Evolutionary conservation across 2,329 filamentous ascomycete species (phyloP), one percentile per base, ranked within the genome.

Genomic region (Dissoconium aciculare): DNA sequence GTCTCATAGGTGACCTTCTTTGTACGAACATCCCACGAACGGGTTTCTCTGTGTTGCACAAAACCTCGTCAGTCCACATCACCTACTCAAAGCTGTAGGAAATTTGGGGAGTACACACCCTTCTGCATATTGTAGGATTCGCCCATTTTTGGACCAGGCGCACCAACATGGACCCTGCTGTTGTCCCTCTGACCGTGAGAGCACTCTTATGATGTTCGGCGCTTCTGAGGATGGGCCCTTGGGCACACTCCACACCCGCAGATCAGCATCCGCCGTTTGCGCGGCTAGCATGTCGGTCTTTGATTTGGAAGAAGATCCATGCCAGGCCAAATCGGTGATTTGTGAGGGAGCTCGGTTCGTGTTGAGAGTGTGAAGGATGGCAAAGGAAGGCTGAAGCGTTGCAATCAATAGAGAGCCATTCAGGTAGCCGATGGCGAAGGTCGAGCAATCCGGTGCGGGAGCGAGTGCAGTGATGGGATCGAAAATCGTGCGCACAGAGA

Each of bases 261-360:
- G 62, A 50, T 98, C 87, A 12, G 89, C 87, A 50, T 94, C 85
- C 30, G 78, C 70, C 3, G 83, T 89, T 57, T 95, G 87, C 5
- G 84, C 81, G 1, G 87, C 87, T 47, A 98, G 63, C 89, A 98
- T 98, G 50, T 95, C 87, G 1, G 89, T 93, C 58, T 92, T 94
- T 55, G 94, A 85, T 43, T 85, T 82, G 0, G 85, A 79, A 0
- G 89, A 94, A 0, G 89, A 94, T 21, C 87, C 85, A 64, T 98
- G 89, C 89, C 89, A 98, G 35, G 83, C 73, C 12, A 98, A 60
- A 5, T 75, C 81, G 3, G 85, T 74, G 30, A 98, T 84, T 2
- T 83, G 79, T 1, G 87, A 94, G 2, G 89, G 87, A 2, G 73
- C 71, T 45, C 82, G 69, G 0, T 78, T 79, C 0, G 83, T 92